Evolutionary conservation across 768 basidiomycete genomes (phyloP).

Genomic region (Macrocybe gigantea): DNA sequence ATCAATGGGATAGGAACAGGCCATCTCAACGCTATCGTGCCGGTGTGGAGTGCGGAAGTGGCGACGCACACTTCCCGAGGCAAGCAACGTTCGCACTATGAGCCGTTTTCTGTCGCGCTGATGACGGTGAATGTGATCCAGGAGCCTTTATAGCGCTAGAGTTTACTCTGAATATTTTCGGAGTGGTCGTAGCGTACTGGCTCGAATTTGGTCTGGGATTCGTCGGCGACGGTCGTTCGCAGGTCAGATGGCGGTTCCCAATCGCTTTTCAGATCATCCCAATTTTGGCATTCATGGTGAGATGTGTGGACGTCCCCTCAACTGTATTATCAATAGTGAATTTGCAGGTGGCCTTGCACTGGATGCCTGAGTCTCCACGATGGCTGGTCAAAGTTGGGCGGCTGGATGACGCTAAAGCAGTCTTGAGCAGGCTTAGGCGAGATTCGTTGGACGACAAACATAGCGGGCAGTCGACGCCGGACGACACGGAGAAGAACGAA

Average conservation of each 20-base stretch:
- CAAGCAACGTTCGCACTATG: not conserved
- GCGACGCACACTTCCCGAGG: slow-evolving; percentile 37
- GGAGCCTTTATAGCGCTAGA: slow-evolving; percentile 39
- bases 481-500: not conserved
- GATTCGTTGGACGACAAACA: too few relatives aligned
- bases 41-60: slow-evolving; percentile 40
- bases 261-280: slow-evolving; percentile 40
- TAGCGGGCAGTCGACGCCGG: slow-evolving; percentile 11
- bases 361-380: slow-evolving; percentile 32
- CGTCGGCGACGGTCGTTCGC: slow-evolving; percentile 33
- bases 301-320: not conserved
- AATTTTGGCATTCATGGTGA: slow-evolving; percentile 31
- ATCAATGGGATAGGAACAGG: slow-evolving; percentile 41
- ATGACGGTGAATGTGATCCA: slow-evolving; percentile 1
- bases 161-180: slow-evolving; percentile 35
- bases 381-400: slow-evolving; percentile 36
- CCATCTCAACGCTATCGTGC: slow-evolving; percentile 36
- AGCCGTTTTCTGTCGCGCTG: not conserved
- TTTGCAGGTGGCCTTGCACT: slow-evolving; percentile 22
- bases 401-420: slow-evolving; percentile 26
- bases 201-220: slow-evolving; percentile 39
- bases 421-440: slow-evolving; percentile 25
- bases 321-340: not conserved
- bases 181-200: slow-evolving; percentile 41
- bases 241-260: slow-evolving; percentile 33